Base-by-base conservation (phyloP, 225 moss, liverwort and hornwort genomes). In the Antitrichia curtipendula region DNA sequence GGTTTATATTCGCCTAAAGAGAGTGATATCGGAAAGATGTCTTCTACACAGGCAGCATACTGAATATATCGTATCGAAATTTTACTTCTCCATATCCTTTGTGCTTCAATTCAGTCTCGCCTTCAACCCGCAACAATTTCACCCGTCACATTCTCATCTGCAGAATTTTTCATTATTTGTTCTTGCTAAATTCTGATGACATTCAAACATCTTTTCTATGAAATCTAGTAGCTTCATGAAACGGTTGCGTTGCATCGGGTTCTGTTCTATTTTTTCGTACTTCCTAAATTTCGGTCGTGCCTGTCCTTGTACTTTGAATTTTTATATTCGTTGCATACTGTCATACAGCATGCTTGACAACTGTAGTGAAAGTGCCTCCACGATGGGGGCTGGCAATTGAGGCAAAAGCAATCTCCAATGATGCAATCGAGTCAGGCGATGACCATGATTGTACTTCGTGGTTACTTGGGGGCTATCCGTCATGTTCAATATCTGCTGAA, bases 241-340 rank as follows among this genome's bases (percentile, higher is more conserved):
- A 25, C 16, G 10, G 0, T 16, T 9, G 6, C n/a, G 2, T n/a
- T n/a, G 6, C 24, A n/a, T 25, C 25, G 16, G 10, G 2, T 16
- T 14, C 2, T 10, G 24, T 54, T 10, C 6, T 6, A n/a, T 1
- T 16, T 8, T 36, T 16, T 10, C 18, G 2, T 20, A 17, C n/a
- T 38, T 65, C 13, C n/a, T 6, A 24, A 41, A 6, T 53, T 21
- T 5, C 21, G 6, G 17, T 54, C 15, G 21, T 17, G 4, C 11
- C 36, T 75, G 15, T 7, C 9, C 9, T 34, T 45, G 45, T 23
- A 52, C 25, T 60, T 31, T 50, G 49, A 49, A 49, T 15, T 50
- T 16, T 24, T n/a, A 31, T 34, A 8, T 8, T 25, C 34, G n/a
- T 36, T 59, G 58, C 20, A 10, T 23, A 22, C 32, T 22, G 38